These are phyloP conservation scores for Oryza meyeriana DNA, from an alignment of 176 grass and related monocot species.

Conservation along the genomic window DNA sequence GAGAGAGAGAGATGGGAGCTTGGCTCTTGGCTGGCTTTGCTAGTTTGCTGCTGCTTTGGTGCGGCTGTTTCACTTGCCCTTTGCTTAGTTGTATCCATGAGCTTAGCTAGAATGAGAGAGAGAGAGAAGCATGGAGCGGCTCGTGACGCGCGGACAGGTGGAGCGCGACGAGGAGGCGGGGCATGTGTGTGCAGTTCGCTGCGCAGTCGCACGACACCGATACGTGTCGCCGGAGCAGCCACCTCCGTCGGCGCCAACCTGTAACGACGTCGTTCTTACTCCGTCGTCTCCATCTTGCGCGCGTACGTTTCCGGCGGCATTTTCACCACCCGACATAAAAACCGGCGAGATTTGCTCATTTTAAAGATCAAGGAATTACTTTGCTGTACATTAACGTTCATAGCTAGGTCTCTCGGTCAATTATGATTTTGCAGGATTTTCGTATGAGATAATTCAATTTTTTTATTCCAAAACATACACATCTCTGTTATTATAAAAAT, in stretches of 20 bases:
- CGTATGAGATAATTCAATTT: too few relatives aligned
- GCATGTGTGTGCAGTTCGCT: constrained; percentile 10
- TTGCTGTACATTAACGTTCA: too few relatives aligned
- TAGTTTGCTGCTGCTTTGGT: background rate
- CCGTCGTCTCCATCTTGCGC: background rate
- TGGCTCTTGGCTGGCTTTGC: background rate
- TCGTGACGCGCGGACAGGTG: constrained; percentile 39
- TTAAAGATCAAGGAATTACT: too few relatives aligned
- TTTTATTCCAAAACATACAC: too few relatives aligned
- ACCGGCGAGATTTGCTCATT: background rate
- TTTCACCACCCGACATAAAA: background rate
- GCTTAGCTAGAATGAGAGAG: background rate
- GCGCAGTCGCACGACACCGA: constrained; percentile 13
- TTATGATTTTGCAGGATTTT: too few relatives aligned
- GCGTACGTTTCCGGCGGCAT: background rate
- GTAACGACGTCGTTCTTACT: background rate
- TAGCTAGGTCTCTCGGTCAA: too few relatives aligned
- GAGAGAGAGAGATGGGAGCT: background rate
- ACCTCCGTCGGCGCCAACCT: background rate
- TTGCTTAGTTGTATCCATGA: constrained; percentile 16
- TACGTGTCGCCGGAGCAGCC: constrained; percentile 19
- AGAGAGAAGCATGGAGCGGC: background rate
- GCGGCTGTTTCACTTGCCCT: constrained; percentile 15
- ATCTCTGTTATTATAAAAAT: too few relatives aligned
- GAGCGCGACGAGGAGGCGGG: constrained; percentile 21